These are phyloP conservation scores for Microstegium vimineum DNA, from an alignment of 176 grass and related monocot species.

Conservation along the genomic window DNA sequence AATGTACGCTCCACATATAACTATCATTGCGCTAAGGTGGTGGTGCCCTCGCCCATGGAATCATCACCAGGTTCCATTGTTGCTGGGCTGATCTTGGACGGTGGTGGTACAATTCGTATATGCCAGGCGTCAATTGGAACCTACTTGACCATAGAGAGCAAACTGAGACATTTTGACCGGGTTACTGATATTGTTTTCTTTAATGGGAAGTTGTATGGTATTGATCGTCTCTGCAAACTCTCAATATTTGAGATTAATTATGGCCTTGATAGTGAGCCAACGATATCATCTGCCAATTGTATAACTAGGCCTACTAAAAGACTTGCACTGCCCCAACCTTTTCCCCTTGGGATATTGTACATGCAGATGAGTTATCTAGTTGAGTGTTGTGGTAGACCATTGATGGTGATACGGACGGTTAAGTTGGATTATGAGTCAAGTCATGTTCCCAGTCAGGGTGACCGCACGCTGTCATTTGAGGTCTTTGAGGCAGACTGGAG, in stretches of 20 bases:
- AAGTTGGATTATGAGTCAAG: background rate
- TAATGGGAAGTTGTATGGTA: background rate
- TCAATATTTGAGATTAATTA: background rate
- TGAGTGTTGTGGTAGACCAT: background rate
- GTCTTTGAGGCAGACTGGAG: slow-evolving; percentile 1
- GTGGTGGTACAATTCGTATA: background rate
- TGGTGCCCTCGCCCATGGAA: background rate
- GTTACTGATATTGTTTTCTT: background rate
- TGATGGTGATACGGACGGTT: background rate
- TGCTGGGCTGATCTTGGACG: background rate
- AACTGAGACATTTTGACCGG: background rate
- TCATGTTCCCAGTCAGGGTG: background rate
- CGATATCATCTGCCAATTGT: background rate
- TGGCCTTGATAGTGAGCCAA: background rate
- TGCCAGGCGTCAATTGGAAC: background rate
- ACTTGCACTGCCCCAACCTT: background rate
- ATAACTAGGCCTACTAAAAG: background rate
- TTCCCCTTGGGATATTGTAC: background rate
- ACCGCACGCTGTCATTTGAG: background rate
- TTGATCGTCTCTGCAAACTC: background rate
- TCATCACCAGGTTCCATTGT: background rate
- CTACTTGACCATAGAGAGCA: background rate
- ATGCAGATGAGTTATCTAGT: background rate
- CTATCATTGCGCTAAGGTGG: background rate
- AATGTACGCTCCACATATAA: background rate